Conservation (phyloP, 2,329 filamentous ascomycete genomes). For the Penicillium sp. region DNA sequence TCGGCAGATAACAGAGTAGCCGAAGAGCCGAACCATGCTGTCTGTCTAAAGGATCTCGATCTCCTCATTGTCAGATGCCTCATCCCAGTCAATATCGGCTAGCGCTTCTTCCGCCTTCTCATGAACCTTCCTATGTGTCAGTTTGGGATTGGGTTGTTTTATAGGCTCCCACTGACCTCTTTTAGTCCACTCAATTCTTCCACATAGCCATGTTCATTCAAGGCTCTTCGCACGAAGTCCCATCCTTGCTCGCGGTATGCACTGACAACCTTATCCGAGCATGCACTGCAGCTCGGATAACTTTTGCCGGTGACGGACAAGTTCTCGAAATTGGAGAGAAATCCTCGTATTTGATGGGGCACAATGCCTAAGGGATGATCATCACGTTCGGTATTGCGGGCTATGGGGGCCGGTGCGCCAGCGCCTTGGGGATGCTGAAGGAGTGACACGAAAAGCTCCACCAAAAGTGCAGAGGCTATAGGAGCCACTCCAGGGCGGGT, state of each 20-base stretch:
- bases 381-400: conserved; percentile 32
- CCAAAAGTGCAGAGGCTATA: conserved; percentile 84
- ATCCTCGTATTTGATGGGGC: conserved; percentile 63
- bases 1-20: not conserved
- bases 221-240: conserved; percentile 58
- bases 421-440: conserved; percentile 71
- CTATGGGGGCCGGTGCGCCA: conserved; percentile 39
- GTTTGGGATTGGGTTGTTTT: not conserved
- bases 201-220: conserved; percentile 61
- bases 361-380: conserved; percentile 52
- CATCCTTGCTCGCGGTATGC: conserved; percentile 56
- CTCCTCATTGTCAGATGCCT: conserved; percentile 40
- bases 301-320: conserved; percentile 55
- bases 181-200: conserved; percentile 61
- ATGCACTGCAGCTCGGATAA: conserved; percentile 63
- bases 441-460: conserved; percentile 83
- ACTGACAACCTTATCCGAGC: conserved; percentile 54
- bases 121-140: conserved; percentile 37
- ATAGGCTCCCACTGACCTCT: conserved; percentile 43
- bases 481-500: conserved; percentile 89
- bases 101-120: conserved; percentile 45
- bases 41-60: conserved; percentile 24
- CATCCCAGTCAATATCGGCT: conserved; percentile 46
- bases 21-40: not conserved
- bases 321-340: conserved; percentile 59